These are phyloP conservation scores for Linum lewisii DNA, from an alignment of 345 rosid genomes.

Conservation along the genomic window DNA sequence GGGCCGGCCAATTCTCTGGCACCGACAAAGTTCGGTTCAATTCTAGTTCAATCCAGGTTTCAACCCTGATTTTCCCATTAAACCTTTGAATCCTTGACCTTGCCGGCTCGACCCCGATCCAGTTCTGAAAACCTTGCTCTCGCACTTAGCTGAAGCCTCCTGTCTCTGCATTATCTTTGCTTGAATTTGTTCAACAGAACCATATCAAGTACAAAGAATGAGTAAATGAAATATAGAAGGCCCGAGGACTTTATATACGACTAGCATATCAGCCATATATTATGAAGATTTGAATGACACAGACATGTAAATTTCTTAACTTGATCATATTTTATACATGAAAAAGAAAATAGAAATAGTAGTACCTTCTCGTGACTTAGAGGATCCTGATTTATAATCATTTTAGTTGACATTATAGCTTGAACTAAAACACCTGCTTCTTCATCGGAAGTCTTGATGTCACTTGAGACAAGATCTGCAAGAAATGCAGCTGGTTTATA, in stretches of 20 bases:
- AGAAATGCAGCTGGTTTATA: slow-evolving; percentile 17
- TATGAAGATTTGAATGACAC: too few species aligned
- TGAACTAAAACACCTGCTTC: slow-evolving; percentile 72
- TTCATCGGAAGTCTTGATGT: slow-evolving; percentile 33
- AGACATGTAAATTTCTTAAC: not conserved
- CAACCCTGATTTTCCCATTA: too few species aligned
- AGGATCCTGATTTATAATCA: slow-evolving; percentile 71
- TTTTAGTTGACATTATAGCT: slow-evolving; percentile 63
- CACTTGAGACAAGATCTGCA: slow-evolving; percentile 53
- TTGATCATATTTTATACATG: not conserved
- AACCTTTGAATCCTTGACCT: too few species aligned
- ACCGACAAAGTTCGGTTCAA: too few species aligned
- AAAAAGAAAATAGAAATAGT: slow-evolving; percentile 5
- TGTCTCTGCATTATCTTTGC: slow-evolving; percentile 83
- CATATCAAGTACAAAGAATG: not conserved
- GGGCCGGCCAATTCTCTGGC: too few species aligned
- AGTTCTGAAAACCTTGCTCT: too few species aligned
- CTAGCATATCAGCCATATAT: too few species aligned
- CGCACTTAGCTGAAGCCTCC: slow-evolving; percentile 98
- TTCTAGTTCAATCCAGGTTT: too few species aligned
- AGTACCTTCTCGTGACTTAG: slow-evolving; percentile 68
- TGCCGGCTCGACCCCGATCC: too few species aligned
- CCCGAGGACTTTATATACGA: too few species aligned
- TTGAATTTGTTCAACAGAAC: slow-evolving; percentile 89
- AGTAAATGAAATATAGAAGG: too few species aligned